Conservation (phyloP, 2,329 filamentous ascomycete species). For the Colletotrichum sp. region DNA sequence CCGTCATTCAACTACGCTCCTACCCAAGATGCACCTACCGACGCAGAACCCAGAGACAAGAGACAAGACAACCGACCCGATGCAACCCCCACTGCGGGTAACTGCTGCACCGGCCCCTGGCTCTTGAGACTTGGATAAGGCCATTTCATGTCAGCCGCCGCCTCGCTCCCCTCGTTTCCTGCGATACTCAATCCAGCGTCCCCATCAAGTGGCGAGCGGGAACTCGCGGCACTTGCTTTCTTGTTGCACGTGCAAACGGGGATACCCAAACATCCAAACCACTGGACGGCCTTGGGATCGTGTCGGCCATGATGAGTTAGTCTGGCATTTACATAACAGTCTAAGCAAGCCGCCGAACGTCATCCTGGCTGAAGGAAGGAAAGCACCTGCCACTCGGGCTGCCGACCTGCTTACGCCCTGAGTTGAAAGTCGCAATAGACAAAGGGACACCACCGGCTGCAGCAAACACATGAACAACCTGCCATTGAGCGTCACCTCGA, state of each 20-base stretch:
- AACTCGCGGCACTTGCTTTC: neutral
- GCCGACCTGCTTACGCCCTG: neutral
- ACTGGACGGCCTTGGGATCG: neutral
- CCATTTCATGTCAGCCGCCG: neutral
- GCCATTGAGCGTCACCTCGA: neutral
- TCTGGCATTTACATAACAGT: neutral
- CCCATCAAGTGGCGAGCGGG: neutral
- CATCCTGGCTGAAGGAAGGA: neutral
- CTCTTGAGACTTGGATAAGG: neutral
- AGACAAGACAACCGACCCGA: neutral
- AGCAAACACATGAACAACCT: neutral
- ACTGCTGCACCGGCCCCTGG: neutral
- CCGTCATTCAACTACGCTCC: neutral
- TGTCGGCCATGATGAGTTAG: neutral
- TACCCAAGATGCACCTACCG: neutral
- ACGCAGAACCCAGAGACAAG: neutral
- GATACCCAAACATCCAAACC: neutral
- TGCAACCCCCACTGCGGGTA: neutral
- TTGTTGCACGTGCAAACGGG: neutral
- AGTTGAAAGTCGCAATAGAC: neutral
- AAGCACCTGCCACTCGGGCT: neutral
- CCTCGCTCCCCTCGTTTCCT: neutral
- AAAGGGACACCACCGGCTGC: neutral
- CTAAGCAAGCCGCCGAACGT: neutral
- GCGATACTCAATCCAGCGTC: neutral